phyloP scores from a whole-genome alignment of 441 rosid species.

The Erodium moschatum region DNA sequence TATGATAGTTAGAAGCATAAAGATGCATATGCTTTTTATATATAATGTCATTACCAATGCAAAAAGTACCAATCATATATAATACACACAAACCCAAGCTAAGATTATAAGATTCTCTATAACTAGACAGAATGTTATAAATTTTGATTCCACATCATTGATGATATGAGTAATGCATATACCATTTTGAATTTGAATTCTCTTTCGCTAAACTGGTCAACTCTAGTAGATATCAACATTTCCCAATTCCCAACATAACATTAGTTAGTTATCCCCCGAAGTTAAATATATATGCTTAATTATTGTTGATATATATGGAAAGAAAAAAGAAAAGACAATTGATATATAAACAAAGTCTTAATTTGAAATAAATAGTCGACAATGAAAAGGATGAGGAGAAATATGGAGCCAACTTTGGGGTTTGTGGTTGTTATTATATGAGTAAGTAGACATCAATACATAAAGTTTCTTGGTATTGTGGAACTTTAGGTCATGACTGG shows the following conservation, averaged over 20 bases:
- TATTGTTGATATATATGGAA: neutral
- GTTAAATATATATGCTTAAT: neutral
- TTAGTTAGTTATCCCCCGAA: neutral
- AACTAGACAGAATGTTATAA: neutral
- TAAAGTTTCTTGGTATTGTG: conserved; percentile 11
- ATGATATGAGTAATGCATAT: neutral
- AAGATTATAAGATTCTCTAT: conserved; percentile 2
- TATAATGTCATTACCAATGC: conserved; percentile 5
- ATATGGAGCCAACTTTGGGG: conserved; percentile 7
- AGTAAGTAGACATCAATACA: conserved; percentile 11
- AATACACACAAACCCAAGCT: neutral
- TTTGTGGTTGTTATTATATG: conserved; percentile 10
- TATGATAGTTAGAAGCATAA: neutral
- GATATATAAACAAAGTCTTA: neutral
- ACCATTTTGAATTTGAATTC: neutral
- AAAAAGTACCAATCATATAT: conserved; percentile 1
- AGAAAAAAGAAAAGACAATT: neutral
- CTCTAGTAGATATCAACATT: neutral
- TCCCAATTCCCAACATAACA: neutral
- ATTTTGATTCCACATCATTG: conserved; percentile 2
- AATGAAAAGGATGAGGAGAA: neutral
- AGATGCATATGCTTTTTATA: neutral
- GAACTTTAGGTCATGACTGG: conserved; percentile 16
- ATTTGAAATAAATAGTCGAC: conserved; percentile 2
- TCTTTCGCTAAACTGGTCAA: neutral